Evolutionary conservation across 441 rosid species (phyloP), one percentile per base, ranked within the genome.

Genomic region (Hura crepitans): DNA sequence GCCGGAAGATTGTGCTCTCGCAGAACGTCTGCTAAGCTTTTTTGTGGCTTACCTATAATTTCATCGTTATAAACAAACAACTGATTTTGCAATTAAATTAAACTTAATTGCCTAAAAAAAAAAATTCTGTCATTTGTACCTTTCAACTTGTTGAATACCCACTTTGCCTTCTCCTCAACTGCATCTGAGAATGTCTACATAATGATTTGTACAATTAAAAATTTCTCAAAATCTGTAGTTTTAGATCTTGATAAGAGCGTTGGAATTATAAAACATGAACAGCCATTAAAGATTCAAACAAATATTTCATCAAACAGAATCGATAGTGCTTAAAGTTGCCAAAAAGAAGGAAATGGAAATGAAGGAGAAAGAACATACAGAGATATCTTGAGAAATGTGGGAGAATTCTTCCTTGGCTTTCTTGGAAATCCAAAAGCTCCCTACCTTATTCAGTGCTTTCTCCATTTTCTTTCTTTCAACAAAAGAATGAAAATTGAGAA

Each of bases 111-210:
- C 39, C 6, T 35, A 35, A 35, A 37, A 37, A 37, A 37, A 10
- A 37, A 37, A 6, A 37, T 0, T 4, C 8, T 1, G 8, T 0
- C 0, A 37, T 49, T 13, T 5, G 18, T 74, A 89, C 94, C 97
- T 89, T 89, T 91, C 43, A 92, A 82, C 81, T 88, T 92, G 88
- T 88, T 86, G 84, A 92, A 85, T 65, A 90, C 73, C 97, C 96
- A 85, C 82, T 84, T 92, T 28, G 97, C 96, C 81, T 90, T 90
- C 84, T 90, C 93, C 77, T 92, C 97, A 66, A 92, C 97, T 18
- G 93, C 75, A 69, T 51, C 87, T 22, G 98, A 89, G 79, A 92
- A 78, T 43, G 85, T 81, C 97, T 92, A 85, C 60, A 81, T 18
- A n/a, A n/a, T 30, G 5, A 18, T 28, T 30, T 30, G 27, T 65